Percentiles rank a stretch among this genome's conserved stretches.
These are phyloP conservation scores for Sphagnurus paluster DNA, from an alignment of 1,284 basidiomycete genomes.

Conservation along the genomic window DNA sequence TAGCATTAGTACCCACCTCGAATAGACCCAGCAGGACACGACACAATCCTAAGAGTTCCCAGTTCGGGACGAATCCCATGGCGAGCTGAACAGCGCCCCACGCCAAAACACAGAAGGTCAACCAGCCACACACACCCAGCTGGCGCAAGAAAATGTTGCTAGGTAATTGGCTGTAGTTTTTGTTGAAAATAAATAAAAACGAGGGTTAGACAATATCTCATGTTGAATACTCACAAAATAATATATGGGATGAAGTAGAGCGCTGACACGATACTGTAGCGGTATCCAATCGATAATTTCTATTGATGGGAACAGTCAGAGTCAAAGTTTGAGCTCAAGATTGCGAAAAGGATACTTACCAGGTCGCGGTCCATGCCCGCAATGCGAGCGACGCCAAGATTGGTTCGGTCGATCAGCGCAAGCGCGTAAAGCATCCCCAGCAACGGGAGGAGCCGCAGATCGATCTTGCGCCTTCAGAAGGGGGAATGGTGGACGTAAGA, in stretches of 20 bases:
- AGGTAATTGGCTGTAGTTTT: conserved; percentile 38
- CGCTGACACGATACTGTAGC: conserved; percentile 45
- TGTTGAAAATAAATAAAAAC: conserved; percentile 1
- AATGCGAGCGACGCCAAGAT: conserved; percentile 43
- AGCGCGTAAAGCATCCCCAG: conserved; percentile 43
- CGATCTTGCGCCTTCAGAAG: conserved; percentile 37
- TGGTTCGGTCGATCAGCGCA: conserved; percentile 43
- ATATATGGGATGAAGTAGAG: conserved; percentile 48
- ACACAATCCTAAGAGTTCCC: conserved; percentile 39
- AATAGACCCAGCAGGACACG: conserved; percentile 42
- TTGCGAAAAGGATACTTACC: conserved; percentile 26
- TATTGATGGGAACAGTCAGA: conserved; percentile 15
- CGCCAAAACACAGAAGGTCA: conserved; percentile 40
- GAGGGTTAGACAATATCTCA: conserved; percentile 1
- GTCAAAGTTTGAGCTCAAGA: not conserved
- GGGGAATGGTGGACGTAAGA: not conserved
- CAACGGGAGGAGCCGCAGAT: conserved; percentile 42
- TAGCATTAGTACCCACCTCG: conserved; percentile 31
- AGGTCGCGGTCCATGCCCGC: conserved; percentile 45
- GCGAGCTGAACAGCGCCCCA: conserved; percentile 45
- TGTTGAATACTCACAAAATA: conserved; percentile 35
- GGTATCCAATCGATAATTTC: conserved; percentile 35
- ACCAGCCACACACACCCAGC: conserved; percentile 39
- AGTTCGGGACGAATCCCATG: conserved; percentile 46
- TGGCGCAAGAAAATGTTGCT: conserved; percentile 41